Conservation (phyloP, 2,329 filamentous ascomycete species). For the Botrytis sinoallii region DNA sequence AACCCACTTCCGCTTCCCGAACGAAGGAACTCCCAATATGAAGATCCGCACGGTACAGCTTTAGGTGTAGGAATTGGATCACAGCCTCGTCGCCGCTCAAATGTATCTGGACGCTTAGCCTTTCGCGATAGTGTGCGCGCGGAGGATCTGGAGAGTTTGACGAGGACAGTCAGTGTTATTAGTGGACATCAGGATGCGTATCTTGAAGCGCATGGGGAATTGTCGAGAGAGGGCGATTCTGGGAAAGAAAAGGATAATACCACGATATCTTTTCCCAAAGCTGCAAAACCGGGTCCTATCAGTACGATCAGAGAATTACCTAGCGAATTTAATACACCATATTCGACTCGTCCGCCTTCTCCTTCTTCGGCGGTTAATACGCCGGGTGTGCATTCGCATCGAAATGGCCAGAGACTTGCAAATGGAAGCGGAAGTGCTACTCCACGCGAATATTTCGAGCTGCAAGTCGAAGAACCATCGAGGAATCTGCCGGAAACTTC, state of each 20-base stretch:
- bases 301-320: slow-evolving; percentile 19
- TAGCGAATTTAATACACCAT: slow-evolving; percentile 21
- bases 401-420: neutral
- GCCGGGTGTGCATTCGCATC: neutral
- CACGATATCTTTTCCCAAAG: slow-evolving; percentile 16
- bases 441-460: neutral
- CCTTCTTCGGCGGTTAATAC: slow-evolving; percentile 6
- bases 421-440: neutral
- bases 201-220: neutral
- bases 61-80: neutral
- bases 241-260: neutral
- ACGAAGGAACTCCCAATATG: slow-evolving; percentile 1
- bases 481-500: neutral
- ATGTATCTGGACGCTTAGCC: slow-evolving; percentile 8
- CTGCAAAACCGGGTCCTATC: slow-evolving; percentile 12
- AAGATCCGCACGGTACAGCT: neutral
- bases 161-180: slow-evolving; percentile 6
- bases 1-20: neutral
- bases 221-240: neutral
- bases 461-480: slow-evolving; percentile 4
- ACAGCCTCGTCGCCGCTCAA: slow-evolving; percentile 9
- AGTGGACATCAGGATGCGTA: slow-evolving; percentile 12
- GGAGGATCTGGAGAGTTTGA: slow-evolving; percentile 14
- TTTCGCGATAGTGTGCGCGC: slow-evolving; percentile 14
- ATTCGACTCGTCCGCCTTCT: slow-evolving; percentile 22